phyloP scores from a whole-genome alignment of 2,329 filamentous ascomycete species.

The Verticillium albo-atrum region DNA sequence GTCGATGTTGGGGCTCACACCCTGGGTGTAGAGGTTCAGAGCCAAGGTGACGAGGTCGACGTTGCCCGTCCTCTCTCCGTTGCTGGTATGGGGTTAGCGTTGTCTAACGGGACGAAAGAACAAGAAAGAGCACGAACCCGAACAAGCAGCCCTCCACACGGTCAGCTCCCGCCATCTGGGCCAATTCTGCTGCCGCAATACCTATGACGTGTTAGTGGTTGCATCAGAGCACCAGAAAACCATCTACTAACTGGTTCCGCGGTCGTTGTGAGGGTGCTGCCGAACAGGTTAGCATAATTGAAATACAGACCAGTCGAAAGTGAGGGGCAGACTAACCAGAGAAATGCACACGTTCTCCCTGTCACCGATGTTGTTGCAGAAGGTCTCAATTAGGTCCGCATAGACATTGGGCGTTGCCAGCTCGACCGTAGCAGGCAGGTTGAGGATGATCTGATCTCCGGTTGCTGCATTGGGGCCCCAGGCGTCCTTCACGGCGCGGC shows the following conservation, averaged over 20 bases:
- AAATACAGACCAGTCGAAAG: not conserved
- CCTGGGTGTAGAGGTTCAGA: slow-evolving; percentile 93
- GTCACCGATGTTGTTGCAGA: slow-evolving; percentile 79
- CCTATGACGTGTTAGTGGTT: slow-evolving; percentile 32
- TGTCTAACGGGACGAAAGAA: not conserved
- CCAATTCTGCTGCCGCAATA: slow-evolving; percentile 83
- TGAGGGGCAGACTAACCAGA: slow-evolving; percentile 35
- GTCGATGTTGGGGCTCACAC: slow-evolving; percentile 78
- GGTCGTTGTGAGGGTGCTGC: slow-evolving; percentile 84
- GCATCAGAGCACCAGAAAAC: not conserved
- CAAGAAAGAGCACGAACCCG: slow-evolving; percentile 35
- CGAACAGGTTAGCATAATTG: not conserved
- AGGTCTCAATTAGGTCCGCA: slow-evolving; percentile 94
- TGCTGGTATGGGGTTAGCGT: slow-evolving; percentile 28
- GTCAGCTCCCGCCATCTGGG: slow-evolving; percentile 94
- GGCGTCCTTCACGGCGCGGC: slow-evolving; percentile 88
- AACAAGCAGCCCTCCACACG: slow-evolving; percentile 92
- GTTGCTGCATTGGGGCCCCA: slow-evolving; percentile 69
- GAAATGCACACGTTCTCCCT: slow-evolving; percentile 85
- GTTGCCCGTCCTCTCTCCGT: slow-evolving; percentile 93
- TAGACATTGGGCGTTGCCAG: slow-evolving; percentile 93
- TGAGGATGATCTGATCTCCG: slow-evolving; percentile 88
- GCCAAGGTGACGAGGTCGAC: slow-evolving; percentile 91
- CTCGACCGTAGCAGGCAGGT: slow-evolving; percentile 93
- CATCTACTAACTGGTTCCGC: slow-evolving; percentile 54